A percentile compares a stretch with the other conserved stretches of the same genome.
phyloP scores from a whole-genome alignment of 257 asterid genomes.

The Ocimum tenuiflorum region DNA sequence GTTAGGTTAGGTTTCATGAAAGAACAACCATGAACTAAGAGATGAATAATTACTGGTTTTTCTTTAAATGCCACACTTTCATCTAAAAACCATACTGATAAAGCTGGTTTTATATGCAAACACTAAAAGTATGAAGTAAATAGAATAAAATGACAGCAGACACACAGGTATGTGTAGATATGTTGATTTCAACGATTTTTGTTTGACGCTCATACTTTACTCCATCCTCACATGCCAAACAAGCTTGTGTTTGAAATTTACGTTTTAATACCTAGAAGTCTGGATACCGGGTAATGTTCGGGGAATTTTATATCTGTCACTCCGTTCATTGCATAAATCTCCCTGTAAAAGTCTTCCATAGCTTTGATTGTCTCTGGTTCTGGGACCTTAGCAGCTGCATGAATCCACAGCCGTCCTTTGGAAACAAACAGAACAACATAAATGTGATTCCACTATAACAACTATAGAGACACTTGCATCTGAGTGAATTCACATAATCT shows the following conservation, averaged over 20 bases:
- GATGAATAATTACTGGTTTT: not conserved
- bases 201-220: not conserved
- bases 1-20: not conserved
- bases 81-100: not conserved
- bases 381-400: conserved; percentile 91
- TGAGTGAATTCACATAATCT: not conserved
- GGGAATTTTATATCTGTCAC: conserved; percentile 79
- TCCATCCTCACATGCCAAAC: not conserved
- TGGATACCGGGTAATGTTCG: conserved; percentile 82
- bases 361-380: conserved; percentile 87
- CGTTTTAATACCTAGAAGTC: conserved; percentile 59
- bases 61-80: not conserved
- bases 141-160: too few relatives aligned
- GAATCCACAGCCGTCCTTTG: conserved; percentile 93
- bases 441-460: not conserved
- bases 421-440: conserved; percentile 3
- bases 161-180: too few relatives aligned
- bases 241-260: not conserved
- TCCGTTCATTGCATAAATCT: conserved; percentile 79
- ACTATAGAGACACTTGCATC: not conserved
- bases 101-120: not conserved
- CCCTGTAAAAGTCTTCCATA: conserved; percentile 88
- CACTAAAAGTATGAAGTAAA: not conserved
- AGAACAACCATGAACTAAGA: not conserved
- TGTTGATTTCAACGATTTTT: not conserved